Evolutionary conservation across 768 basidiomycete genomes (phyloP).

Genomic region (Hebeloma cylindrosporum): DNA sequence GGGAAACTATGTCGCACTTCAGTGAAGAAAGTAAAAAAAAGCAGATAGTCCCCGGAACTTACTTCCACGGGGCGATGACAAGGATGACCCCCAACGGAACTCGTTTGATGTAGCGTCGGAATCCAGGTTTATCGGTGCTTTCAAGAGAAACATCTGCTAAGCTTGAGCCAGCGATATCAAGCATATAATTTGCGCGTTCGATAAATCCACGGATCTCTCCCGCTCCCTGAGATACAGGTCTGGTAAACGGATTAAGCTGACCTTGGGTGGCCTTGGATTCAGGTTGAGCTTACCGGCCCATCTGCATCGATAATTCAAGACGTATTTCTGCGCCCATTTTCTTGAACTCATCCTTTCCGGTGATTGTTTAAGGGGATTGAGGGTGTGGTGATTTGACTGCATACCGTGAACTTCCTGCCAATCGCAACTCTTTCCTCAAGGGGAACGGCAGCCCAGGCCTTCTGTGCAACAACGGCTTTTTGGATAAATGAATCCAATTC

Average conservation of each 20-base stretch:
- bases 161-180: constrained; percentile 74
- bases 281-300: constrained; percentile 74
- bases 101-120: constrained; percentile 80
- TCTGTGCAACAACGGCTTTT: constrained; percentile 66
- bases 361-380: not conserved
- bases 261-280: not conserved
- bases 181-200: constrained; percentile 80
- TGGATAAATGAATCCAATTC: constrained; percentile 65
- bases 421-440: constrained; percentile 73
- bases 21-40: not conserved
- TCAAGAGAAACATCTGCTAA: constrained; percentile 74
- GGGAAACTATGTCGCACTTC: constrained; percentile 70
- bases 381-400: not conserved
- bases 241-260: constrained; percentile 26
- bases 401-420: constrained; percentile 44
- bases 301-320: constrained; percentile 79
- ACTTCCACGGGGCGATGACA: constrained; percentile 94
- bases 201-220: constrained; percentile 83
- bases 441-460: constrained; percentile 70
- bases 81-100: constrained; percentile 85
- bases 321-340: constrained; percentile 59
- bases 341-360: constrained; percentile 48
- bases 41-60: constrained; percentile 25
- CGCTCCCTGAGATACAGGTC: constrained; percentile 74
- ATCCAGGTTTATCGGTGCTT: constrained; percentile 81